These are phyloP conservation scores for Penicillium salamii DNA, from an alignment of 495 filamentous ascomycete genomes.

Conservation along the genomic window DNA sequence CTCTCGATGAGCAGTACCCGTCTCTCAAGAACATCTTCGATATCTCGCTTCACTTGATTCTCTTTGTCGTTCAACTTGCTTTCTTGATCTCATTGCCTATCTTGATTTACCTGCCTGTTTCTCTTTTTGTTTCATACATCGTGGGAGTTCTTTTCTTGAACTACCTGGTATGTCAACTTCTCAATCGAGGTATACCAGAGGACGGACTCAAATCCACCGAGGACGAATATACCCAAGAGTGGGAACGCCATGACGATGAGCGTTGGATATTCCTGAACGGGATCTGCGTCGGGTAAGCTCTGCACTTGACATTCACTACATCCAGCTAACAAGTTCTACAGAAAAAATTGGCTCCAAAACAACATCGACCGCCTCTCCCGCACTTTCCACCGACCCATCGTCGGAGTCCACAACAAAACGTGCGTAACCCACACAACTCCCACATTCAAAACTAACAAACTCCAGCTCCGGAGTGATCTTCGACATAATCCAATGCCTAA, in stretches of 20 bases:
- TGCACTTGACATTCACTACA: background rate
- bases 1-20: slow-evolving; percentile 53
- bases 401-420: slow-evolving; percentile 71
- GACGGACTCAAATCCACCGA: background rate
- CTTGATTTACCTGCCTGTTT: background rate
- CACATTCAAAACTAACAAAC: background rate
- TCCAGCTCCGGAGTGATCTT: slow-evolving; percentile 54
- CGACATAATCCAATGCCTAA: slow-evolving; percentile 66
- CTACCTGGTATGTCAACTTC: background rate
- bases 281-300: slow-evolving; percentile 55
- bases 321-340: background rate
- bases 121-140: background rate
- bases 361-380: slow-evolving; percentile 64
- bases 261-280: slow-evolving; percentile 77
- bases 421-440: slow-evolving; percentile 15
- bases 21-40: slow-evolving; percentile 44
- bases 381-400: slow-evolving; percentile 65
- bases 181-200: background rate
- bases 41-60: slow-evolving; percentile 46
- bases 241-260: slow-evolving; percentile 45
- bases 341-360: slow-evolving; percentile 52
- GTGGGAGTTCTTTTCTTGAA: background rate
- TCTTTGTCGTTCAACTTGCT: slow-evolving; percentile 26
- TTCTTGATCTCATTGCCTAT: slow-evolving; percentile 30
- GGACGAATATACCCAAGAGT: background rate